A percentile compares a stretch with the other conserved stretches of the same genome.
Evolutionary conservation across 2,329 filamentous ascomycete species (phyloP).

Genomic region (Colletotrichum shisoi): DNA sequence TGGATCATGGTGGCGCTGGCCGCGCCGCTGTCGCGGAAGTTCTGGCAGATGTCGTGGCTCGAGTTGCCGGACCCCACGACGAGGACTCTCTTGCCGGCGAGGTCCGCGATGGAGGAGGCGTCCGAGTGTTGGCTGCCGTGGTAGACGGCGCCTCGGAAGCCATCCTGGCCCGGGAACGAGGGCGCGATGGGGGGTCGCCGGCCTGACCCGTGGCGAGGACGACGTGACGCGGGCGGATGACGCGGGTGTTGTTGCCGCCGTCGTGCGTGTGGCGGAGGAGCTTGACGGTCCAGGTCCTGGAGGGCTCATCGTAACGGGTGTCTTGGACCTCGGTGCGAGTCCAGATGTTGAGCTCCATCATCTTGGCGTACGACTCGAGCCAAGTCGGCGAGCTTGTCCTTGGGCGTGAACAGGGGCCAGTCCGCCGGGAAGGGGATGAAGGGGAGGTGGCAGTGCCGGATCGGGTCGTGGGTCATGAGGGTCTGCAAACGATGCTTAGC

Average conservation of each 20-base stretch:
- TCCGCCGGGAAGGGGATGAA: slow-evolving; percentile 69
- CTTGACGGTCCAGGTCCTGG: slow-evolving; percentile 63
- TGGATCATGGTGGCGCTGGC: slow-evolving; percentile 72
- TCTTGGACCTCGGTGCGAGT: slow-evolving; percentile 58
- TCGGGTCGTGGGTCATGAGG: slow-evolving; percentile 72
- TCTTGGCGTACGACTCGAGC: slow-evolving; percentile 69
- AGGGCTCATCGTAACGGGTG: slow-evolving; percentile 59
- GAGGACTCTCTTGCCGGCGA: slow-evolving; percentile 66
- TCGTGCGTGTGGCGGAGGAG: slow-evolving; percentile 45
- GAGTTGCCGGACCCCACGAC: slow-evolving; percentile 75
- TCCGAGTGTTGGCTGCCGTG: slow-evolving; percentile 56
- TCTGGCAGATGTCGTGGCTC: slow-evolving; percentile 73
- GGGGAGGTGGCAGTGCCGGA: slow-evolving; percentile 68
- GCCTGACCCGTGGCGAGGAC: slow-evolving; percentile 74
- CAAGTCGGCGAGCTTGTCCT: slow-evolving; percentile 76
- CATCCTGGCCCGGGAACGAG: slow-evolving; percentile 62
- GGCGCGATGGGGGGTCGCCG: slow-evolving; percentile 68
- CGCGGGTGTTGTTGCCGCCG: slow-evolving; percentile 59
- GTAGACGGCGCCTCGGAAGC: slow-evolving; percentile 68
- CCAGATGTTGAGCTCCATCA: slow-evolving; percentile 76
- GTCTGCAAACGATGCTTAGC: slow-evolving; percentile 54
- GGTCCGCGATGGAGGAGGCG: slow-evolving; percentile 41
- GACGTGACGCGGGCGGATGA: slow-evolving; percentile 68
- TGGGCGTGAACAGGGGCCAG: slow-evolving; percentile 76
- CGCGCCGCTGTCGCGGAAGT: slow-evolving; percentile 72